phyloP scores from a whole-genome alignment of 2,329 filamentous ascomycete species.

The Claviceps africana region DNA sequence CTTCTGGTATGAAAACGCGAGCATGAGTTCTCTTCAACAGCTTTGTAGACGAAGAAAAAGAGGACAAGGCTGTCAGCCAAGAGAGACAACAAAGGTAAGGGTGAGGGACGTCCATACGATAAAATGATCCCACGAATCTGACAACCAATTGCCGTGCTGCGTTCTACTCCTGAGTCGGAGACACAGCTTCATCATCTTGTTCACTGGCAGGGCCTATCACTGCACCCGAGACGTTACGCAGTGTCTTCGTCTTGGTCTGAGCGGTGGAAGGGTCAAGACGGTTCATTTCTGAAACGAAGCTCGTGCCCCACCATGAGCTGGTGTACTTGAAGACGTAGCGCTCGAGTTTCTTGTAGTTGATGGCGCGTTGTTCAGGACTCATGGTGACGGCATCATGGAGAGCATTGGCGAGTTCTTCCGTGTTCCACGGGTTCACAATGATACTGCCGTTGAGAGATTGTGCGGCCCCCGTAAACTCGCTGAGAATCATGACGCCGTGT shows the following conservation, averaged over 20 bases:
- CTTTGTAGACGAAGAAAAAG: neutral
- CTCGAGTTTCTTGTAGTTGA: slow-evolving; percentile 83
- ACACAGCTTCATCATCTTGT: slow-evolving; percentile 5
- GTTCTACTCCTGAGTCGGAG: slow-evolving; percentile 1
- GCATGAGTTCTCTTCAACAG: neutral
- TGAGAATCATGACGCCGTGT: slow-evolving; percentile 87
- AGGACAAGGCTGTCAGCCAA: neutral
- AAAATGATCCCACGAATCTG: neutral
- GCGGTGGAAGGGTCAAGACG: slow-evolving; percentile 28
- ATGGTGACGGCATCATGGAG: slow-evolving; percentile 96
- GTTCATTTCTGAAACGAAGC: slow-evolving; percentile 76
- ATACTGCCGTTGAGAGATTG: slow-evolving; percentile 87
- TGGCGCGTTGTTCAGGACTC: slow-evolving; percentile 71
- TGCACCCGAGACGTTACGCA: slow-evolving; percentile 27
- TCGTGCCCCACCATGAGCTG: slow-evolving; percentile 90
- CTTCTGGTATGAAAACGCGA: neutral
- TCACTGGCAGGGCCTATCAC: slow-evolving; percentile 15
- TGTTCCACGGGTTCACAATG: slow-evolving; percentile 98
- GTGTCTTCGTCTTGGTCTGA: slow-evolving; percentile 28
- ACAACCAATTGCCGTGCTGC: neutral
- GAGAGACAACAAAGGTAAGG: neutral
- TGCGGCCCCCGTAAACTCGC: slow-evolving; percentile 90
- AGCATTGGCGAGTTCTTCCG: slow-evolving; percentile 81
- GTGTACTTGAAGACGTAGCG: slow-evolving; percentile 97
- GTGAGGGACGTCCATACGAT: neutral